Percentiles rank a stretch among this genome's conserved stretches.
Evolutionary conservation across 352 stramenopile species (phyloP).

Genomic region (Paralagenidium karlingii): DNA sequence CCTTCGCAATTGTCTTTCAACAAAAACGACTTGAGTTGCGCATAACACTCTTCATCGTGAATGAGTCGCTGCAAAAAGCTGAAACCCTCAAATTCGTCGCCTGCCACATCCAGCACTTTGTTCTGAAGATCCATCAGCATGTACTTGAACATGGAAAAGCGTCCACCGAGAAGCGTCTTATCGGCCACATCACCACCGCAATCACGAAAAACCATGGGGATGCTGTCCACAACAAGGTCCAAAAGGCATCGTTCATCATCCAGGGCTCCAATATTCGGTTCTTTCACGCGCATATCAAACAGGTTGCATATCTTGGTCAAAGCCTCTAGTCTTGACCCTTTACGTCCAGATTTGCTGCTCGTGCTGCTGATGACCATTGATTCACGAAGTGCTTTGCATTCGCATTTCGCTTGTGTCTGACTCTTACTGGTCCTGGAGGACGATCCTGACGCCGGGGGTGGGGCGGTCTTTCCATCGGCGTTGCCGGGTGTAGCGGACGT

Average conservation of each 20-base stretch:
- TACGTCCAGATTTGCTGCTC: too few species aligned
- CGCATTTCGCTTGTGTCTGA: not conserved
- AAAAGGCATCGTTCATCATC: slow-evolving; percentile 67
- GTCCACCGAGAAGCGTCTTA: slow-evolving; percentile 72
- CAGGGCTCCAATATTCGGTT: slow-evolving; percentile 62
- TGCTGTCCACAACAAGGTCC: slow-evolving; percentile 71
- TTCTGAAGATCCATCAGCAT: slow-evolving; percentile 41
- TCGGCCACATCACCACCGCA: slow-evolving; percentile 75
- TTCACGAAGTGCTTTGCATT: too few species aligned
- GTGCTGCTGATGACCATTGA: too few species aligned
- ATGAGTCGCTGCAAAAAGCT: slow-evolving; percentile 81
- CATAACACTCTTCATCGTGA: slow-evolving; percentile 82
- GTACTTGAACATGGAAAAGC: slow-evolving; percentile 67
- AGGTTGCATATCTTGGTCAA: slow-evolving; percentile 44
- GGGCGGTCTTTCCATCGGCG: too few species aligned
- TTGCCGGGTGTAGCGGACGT: too few species aligned
- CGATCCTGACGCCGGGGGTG: too few species aligned
- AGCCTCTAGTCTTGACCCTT: not conserved
- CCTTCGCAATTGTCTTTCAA: slow-evolving; percentile 41
- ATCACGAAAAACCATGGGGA: slow-evolving; percentile 80
- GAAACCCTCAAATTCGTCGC: slow-evolving; percentile 49
- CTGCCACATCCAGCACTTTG: slow-evolving; percentile 41
- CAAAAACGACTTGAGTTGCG: slow-evolving; percentile 64
- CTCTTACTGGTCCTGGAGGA: too few species aligned
- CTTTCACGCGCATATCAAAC: slow-evolving; percentile 63